Base-by-base conservation (phyloP, 1,284 basidiomycete genomes). In the Ustilago hordei region DNA sequence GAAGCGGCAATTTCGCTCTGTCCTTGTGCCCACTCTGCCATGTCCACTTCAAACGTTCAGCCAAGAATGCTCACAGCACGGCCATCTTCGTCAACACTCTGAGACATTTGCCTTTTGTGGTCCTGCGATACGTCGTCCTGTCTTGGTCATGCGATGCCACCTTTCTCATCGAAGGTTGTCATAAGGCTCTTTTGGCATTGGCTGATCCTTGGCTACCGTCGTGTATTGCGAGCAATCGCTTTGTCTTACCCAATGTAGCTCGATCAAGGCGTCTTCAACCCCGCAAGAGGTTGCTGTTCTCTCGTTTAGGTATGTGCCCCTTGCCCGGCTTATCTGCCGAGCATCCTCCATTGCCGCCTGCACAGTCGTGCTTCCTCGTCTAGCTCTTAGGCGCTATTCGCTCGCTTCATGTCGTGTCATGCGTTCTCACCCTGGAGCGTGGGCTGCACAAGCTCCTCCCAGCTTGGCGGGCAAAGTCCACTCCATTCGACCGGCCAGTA, bases 361-460 rank as follows among this genome's bases (percentile, higher is more conserved):
- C 31, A 8, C 15, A 50, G 23, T 15, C 15, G 23, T 50, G n/a
- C 39, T 38, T 12, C 36, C 66, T 69, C 66, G 66, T 69, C 36
- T 63, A 69, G 66, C 43, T 59, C 28, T 28, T 34, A 31, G 32
- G 48, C 48, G 48, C 48, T 31, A 31, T 50, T 50, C 28, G 11
- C 48, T 38, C 19, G 36, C 36, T 17, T 9, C 17, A 39, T 39
- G 54, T 38, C 23, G 38, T 41, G 38, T 41, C 23, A 15, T 19
- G 13, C 15, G 28, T 28, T 6, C 15, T 50, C 31, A 32, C 48
- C 2, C 28, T 17, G 28, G 31, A 8, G 50, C 43, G 4, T n/a
- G 13, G 32, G 41, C 19, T 45, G 12, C 23, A 17, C 32, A 34
- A n/a, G 13, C 36, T 36, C 48, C 5, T 19, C 28, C 4, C 28